These are phyloP conservation scores for Haberlea rhodopensis DNA, from an alignment of 257 asterid genomes.

Conservation along the genomic window DNA sequence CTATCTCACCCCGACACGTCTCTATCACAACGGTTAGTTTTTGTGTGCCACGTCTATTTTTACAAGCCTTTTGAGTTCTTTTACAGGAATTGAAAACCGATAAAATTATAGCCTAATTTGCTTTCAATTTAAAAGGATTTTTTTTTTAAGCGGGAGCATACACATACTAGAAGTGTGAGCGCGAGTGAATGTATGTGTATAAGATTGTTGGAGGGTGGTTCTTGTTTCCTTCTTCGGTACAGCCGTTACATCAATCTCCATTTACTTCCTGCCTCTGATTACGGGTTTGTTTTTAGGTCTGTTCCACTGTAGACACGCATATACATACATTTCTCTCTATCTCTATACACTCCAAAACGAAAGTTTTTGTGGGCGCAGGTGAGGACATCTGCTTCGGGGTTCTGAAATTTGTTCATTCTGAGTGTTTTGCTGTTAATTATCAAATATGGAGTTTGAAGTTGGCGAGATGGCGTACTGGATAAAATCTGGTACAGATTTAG, in stretches of 20 bases:
- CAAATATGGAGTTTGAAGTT: constrained; percentile 32
- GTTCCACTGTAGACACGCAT: background rate
- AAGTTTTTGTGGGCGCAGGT: too few species aligned
- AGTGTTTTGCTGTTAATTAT: background rate
- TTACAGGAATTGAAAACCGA: background rate
- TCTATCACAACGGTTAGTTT: constrained; percentile 56
- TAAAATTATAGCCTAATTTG: constrained; percentile 1
- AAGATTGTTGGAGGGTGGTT: constrained; percentile 24
- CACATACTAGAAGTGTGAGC: background rate
- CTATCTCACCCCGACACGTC: constrained; percentile 35
- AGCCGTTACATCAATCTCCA: constrained; percentile 39
- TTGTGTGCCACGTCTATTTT: constrained; percentile 17
- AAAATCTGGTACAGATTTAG: constrained; percentile 22
- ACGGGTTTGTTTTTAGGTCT: constrained; percentile 23
- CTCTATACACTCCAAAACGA: too few species aligned
- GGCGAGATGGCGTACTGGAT: constrained; percentile 29
- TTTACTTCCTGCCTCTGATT: constrained; percentile 35
- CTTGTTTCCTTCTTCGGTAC: constrained; percentile 23
- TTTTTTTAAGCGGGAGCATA: background rate
- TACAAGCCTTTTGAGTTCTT: constrained; percentile 12
- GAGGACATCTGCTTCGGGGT: background rate
- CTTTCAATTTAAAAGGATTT: background rate
- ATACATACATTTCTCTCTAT: background rate
- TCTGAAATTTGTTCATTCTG: constrained; percentile 3
- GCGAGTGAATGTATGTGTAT: too few species aligned